Percentiles rank a stretch among this genome's conserved stretches.
Conservation (phyloP, 2,329 filamentous ascomycete species). For the Beauveria sp. region DNA sequence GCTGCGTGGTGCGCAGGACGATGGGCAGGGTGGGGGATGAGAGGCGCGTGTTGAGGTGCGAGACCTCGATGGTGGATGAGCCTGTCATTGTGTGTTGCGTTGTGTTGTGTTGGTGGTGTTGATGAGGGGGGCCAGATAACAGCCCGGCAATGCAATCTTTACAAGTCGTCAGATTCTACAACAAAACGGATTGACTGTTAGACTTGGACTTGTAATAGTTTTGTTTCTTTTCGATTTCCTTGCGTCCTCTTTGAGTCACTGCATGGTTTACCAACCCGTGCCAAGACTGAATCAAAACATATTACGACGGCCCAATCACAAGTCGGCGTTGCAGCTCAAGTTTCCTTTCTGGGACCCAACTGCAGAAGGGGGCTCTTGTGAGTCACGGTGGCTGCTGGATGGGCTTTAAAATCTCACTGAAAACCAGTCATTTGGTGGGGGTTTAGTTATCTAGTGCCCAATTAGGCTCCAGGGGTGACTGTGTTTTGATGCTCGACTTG, state of each 20-base stretch:
- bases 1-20: constrained; percentile 19
- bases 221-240: neutral
- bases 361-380: neutral
- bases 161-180: neutral
- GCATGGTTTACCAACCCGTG: neutral
- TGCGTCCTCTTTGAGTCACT: neutral
- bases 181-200: too few species aligned
- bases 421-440: constrained; percentile 4
- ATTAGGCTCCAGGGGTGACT: neutral
- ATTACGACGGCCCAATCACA: neutral
- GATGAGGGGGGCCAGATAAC: neutral
- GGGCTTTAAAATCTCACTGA: constrained; percentile 1
- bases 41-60: constrained; percentile 19
- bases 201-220: too few species aligned
- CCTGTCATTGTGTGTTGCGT: constrained; percentile 1
- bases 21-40: constrained; percentile 18
- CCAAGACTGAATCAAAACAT: neutral
- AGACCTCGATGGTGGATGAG: constrained; percentile 7
- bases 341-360: constrained; percentile 1
- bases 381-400: constrained; percentile 6
- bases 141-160: neutral
- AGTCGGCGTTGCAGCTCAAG: neutral
- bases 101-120: neutral
- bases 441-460: neutral
- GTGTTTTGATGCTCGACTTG: neutral